Evolutionary conservation across 106 monocot species (phyloP).

Genomic region (Acorus calamus): DNA sequence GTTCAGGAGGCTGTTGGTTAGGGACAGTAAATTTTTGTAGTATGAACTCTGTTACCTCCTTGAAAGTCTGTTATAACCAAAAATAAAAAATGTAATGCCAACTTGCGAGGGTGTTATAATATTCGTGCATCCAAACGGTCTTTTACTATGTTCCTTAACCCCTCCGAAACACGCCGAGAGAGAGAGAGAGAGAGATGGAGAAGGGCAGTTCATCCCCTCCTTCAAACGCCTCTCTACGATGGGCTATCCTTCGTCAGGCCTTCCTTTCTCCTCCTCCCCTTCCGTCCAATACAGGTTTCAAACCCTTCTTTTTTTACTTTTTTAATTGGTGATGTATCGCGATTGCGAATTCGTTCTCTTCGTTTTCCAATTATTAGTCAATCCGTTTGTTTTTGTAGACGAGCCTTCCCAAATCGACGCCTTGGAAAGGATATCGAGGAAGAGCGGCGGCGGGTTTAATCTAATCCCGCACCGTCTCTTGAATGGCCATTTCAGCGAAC

Average conservation of each 20-base stretch:
- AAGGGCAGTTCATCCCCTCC: neutral
- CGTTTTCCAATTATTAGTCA: neutral
- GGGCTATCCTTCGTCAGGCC: conserved; percentile 7
- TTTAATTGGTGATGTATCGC: neutral
- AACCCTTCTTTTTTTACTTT: neutral
- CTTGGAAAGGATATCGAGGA: conserved; percentile 30
- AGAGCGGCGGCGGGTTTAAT: conserved; percentile 38
- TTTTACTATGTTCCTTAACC: no score
- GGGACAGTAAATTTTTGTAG: no score
- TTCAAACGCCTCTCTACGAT: conserved; percentile 2
- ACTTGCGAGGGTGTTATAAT: no score
- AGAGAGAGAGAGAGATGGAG: neutral
- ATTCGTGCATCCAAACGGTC: no score
- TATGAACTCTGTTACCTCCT: no score
- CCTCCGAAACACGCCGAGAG: no score
- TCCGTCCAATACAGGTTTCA: neutral
- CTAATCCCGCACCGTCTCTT: conserved; percentile 30
- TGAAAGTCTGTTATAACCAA: no score
- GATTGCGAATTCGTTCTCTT: no score
- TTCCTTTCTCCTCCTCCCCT: conserved; percentile 6
- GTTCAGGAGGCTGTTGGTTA: no score
- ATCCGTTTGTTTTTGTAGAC: conserved; percentile 5
- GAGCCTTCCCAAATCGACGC: conserved; percentile 3
- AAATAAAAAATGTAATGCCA: no score
- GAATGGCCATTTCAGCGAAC: conserved; percentile 10